Conservation (phyloP, 2,329 filamentous ascomycete species). For the Neonectria faginata region DNA sequence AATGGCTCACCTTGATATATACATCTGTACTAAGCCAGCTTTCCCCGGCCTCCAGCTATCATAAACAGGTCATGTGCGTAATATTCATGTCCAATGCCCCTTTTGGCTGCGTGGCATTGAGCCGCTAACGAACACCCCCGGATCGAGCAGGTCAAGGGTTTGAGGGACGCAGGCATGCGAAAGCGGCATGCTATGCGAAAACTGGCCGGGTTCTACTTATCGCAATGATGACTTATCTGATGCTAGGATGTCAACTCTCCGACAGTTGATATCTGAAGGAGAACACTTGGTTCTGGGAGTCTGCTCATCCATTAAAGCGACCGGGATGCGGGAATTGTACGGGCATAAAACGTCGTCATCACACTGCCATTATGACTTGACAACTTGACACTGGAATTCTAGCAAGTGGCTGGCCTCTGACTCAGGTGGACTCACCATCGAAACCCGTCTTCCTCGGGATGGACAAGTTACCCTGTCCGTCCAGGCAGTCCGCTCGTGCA, state of each 20-base stretch:
- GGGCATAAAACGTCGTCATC: background rate
- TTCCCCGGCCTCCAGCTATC: background rate
- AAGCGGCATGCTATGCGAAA: background rate
- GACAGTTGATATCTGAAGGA: too few species aligned
- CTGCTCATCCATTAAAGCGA: background rate
- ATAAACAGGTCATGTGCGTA: conserved; percentile 1
- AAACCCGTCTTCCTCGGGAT: background rate
- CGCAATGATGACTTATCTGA: too few species aligned
- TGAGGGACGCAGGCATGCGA: background rate
- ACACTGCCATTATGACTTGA: background rate
- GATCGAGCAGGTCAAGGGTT: background rate
- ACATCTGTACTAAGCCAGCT: background rate
- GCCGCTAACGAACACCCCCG: too few species aligned
- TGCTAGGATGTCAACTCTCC: too few species aligned
- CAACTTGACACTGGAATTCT: conserved; percentile 2
- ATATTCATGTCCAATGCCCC: background rate
- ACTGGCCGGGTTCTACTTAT: background rate
- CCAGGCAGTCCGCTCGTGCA: background rate
- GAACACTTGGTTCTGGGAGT: background rate
- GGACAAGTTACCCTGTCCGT: background rate
- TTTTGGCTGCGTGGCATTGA: background rate
- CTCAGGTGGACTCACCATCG: background rate
- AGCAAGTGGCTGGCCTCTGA: conserved; percentile 14
- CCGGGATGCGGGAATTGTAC: background rate
- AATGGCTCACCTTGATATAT: conserved; percentile 7